Evolutionary conservation across 2,329 filamentous ascomycete genomes (phyloP).

Genomic region (Stemphylium vesicarium): DNA sequence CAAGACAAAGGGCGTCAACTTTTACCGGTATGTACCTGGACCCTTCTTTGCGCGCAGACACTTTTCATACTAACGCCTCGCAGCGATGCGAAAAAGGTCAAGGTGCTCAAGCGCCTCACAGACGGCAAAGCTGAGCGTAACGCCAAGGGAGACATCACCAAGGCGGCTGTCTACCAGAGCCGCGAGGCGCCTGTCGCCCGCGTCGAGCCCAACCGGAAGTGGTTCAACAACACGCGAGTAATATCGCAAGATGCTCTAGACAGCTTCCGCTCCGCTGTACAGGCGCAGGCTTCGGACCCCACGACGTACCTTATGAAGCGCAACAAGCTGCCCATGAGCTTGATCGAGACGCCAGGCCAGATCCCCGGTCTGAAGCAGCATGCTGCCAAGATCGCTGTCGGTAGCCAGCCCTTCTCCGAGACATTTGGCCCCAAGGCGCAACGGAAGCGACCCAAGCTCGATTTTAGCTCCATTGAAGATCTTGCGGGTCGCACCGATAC

Average conservation of each 20-base stretch:
- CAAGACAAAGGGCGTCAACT: constrained; percentile 95
- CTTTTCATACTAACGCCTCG: neutral
- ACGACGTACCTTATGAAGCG: constrained; percentile 95
- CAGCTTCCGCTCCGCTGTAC: constrained; percentile 89
- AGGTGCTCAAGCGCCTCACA: constrained; percentile 87
- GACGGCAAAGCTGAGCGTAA: constrained; percentile 85
- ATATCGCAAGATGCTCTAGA: constrained; percentile 88
- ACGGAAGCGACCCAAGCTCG: constrained; percentile 88
- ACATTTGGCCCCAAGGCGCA: constrained; percentile 95
- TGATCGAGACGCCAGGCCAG: constrained; percentile 78
- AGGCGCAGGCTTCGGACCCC: constrained; percentile 86
- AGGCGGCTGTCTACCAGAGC: constrained; percentile 84
- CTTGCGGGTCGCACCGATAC: constrained; percentile 80
- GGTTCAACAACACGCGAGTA: constrained; percentile 93
- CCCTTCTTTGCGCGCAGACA: neutral
- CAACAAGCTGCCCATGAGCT: constrained; percentile 94
- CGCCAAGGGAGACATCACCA: constrained; percentile 79
- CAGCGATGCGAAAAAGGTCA: constrained; percentile 79
- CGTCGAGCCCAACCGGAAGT: constrained; percentile 95
- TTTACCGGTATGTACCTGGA: constrained; percentile 65
- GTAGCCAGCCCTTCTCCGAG: constrained; percentile 82
- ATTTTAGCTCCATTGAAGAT: constrained; percentile 80
- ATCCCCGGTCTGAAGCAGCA: constrained; percentile 89
- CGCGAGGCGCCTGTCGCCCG: constrained; percentile 80
- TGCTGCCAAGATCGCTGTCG: constrained; percentile 90